Evolutionary conservation across 148 eudicot species (phyloP).

Genomic region (Vaccinium vitisidaea): DNA sequence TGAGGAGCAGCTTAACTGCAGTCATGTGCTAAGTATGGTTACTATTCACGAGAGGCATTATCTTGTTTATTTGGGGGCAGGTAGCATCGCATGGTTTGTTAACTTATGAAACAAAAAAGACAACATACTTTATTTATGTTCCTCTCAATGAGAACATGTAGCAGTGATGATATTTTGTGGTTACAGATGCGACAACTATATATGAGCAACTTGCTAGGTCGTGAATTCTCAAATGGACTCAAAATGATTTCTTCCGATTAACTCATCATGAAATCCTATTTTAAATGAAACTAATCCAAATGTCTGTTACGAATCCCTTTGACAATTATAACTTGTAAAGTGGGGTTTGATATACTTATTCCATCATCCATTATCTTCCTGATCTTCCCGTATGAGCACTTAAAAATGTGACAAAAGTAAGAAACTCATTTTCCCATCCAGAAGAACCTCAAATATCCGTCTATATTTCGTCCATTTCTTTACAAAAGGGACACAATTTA

Average conservation of each 20-base stretch:
- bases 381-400: no score
- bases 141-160: background rate
- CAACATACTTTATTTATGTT: background rate
- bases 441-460: no score
- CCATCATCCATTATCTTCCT: no score
- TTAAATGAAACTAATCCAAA: background rate
- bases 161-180: background rate
- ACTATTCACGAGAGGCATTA: background rate
- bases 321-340: background rate
- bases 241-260: background rate
- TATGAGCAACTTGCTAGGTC: background rate
- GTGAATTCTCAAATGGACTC: background rate
- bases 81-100: background rate
- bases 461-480: no score
- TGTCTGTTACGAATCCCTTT: background rate
- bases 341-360: no score
- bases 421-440: no score
- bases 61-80: background rate
- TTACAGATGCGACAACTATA: background rate
- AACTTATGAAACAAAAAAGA: background rate
- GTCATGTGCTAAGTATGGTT: background rate
- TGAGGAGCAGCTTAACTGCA: background rate
- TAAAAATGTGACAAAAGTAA: no score
- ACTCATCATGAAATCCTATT: background rate
- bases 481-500: no score